phyloP scores from a whole-genome alignment of 2,329 filamentous ascomycete species.

The Nothophoma quercina region DNA sequence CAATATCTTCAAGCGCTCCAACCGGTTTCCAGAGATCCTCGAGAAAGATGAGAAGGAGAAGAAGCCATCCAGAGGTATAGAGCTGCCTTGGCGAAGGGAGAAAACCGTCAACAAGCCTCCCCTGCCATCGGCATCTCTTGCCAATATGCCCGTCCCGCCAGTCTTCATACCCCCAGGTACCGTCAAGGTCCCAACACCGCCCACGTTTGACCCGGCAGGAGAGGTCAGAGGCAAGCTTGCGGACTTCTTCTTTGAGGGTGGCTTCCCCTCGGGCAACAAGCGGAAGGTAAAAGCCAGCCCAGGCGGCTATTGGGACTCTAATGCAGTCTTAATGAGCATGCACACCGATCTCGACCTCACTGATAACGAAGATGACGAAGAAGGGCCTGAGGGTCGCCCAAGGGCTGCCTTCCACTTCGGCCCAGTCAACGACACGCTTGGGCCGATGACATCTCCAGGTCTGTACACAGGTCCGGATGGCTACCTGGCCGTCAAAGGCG shows the following conservation, averaged over 20 bases:
- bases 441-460: neutral
- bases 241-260: slow-evolving; percentile 46
- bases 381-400: slow-evolving; percentile 33
- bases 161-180: slow-evolving; percentile 39
- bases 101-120: neutral
- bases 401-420: slow-evolving; percentile 8
- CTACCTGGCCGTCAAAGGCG: slow-evolving; percentile 19
- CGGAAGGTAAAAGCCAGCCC: slow-evolving; percentile 20
- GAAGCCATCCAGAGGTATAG: neutral
- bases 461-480: slow-evolving; percentile 11
- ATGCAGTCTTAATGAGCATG: slow-evolving; percentile 46
- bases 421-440: slow-evolving; percentile 5
- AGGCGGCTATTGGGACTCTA: slow-evolving; percentile 45
- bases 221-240: slow-evolving; percentile 41
- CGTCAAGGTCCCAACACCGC: slow-evolving; percentile 37
- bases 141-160: slow-evolving; percentile 30
- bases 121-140: slow-evolving; percentile 10
- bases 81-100: slow-evolving; percentile 13
- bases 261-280: slow-evolving; percentile 2
- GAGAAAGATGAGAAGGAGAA: slow-evolving; percentile 10
- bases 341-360: slow-evolving; percentile 20
- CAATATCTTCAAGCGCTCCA: slow-evolving; percentile 30
- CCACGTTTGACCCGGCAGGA: slow-evolving; percentile 29
- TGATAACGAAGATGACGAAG: slow-evolving; percentile 22
- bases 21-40: slow-evolving; percentile 19